phyloP scores from a whole-genome alignment of 768 basidiomycete genomes.

The Tulasnella sp. region DNA sequence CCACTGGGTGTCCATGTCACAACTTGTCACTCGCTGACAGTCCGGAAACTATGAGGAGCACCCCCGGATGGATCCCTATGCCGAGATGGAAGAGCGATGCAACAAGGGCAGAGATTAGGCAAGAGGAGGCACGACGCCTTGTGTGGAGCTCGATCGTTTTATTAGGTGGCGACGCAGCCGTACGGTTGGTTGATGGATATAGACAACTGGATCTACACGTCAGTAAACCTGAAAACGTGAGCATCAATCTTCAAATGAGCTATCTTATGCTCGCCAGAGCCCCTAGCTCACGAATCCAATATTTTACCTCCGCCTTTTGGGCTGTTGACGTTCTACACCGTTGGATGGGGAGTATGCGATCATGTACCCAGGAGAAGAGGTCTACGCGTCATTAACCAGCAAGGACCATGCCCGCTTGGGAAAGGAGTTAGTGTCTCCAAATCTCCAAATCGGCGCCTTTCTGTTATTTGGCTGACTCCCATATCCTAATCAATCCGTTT shows the following conservation, averaged over 20 bases:
- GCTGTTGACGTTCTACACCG: neutral
- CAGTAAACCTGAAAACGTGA: constrained; percentile 16
- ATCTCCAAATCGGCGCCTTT: neutral
- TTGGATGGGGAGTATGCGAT: constrained; percentile 4
- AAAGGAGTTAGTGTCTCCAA: constrained; percentile 8
- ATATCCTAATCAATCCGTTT: too few species aligned
- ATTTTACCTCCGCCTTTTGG: too few species aligned
- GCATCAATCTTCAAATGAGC: neutral
- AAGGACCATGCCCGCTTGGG: constrained; percentile 2
- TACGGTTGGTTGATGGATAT: constrained; percentile 5
- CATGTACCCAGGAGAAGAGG: constrained; percentile 14
- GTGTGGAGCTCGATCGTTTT: constrained; percentile 18
- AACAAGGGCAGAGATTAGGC: constrained; percentile 6
- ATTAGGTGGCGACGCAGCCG: constrained; percentile 6
- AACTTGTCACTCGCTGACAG: neutral
- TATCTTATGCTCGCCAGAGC: too few species aligned
- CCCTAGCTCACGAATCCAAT: neutral
- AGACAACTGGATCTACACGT: constrained; percentile 10
- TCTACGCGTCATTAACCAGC: neutral
- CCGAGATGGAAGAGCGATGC: constrained; percentile 15
- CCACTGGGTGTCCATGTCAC: constrained; percentile 4
- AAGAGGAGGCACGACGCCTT: constrained; percentile 15
- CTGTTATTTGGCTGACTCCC: too few species aligned
- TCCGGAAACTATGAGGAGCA: neutral
- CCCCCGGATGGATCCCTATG: constrained; percentile 15